Percentiles rank a stretch among this genome's conserved stretches.
Conservation (phyloP, 805 yeast species). For the Pichia californica region DNA sequence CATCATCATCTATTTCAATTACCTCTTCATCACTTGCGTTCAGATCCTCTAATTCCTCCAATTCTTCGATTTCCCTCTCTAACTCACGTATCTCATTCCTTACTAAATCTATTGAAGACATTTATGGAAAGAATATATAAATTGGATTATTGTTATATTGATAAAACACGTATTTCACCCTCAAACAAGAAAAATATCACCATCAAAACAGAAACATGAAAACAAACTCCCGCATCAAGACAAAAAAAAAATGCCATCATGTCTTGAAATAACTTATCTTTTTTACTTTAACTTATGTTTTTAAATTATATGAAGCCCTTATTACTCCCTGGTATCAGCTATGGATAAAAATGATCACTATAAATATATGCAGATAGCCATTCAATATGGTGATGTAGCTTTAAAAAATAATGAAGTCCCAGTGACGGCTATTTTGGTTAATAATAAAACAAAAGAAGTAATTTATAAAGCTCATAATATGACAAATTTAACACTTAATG, state of each 20-base stretch:
- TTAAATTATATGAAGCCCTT: no score
- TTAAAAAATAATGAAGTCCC: conserved; percentile 71
- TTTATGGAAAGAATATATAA: no score
- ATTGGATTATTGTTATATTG: no score
- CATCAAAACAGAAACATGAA: no score
- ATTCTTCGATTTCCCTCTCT: conserved; percentile 9
- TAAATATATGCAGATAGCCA: conserved; percentile 44
- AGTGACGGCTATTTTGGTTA: conserved; percentile 70
- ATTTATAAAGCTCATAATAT: conserved; percentile 78
- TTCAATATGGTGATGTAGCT: conserved; percentile 57
- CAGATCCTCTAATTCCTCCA: not conserved
- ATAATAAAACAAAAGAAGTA: conserved; percentile 34
- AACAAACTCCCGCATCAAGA: no score
- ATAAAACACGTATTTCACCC: no score
- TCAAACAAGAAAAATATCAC: no score
- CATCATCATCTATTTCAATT: not conserved
- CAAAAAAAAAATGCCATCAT: no score
- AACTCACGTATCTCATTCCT: conserved; percentile 11
- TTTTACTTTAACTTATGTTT: no score
- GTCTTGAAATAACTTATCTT: no score
- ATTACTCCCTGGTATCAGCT: no score
- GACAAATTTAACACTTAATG: conserved; percentile 78
- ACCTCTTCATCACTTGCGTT: not conserved
- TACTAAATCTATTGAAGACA: conserved; percentile 9
- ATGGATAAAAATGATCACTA: conserved; percentile 18